Base-by-base conservation (phyloP, 1,139 yeast genomes). In the Hyphopichia burtonii region DNA sequence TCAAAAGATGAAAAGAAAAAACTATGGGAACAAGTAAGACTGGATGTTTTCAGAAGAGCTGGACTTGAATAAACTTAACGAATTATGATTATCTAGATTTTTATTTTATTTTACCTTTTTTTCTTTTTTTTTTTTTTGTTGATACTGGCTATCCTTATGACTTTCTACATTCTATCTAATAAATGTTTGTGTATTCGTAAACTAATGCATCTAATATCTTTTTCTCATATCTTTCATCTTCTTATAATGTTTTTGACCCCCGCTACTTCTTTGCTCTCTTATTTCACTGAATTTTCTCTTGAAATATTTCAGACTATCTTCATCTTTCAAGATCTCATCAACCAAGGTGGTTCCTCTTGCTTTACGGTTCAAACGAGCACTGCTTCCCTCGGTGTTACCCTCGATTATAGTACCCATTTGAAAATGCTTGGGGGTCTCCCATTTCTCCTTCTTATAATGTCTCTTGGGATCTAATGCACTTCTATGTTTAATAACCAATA, bases 381-480 rank as follows among this genome's bases (percentile, higher is more conserved):
- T 80, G 65, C 74, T 86, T 60, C 76, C 88, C 58, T 90, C 97
- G 1, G 88, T 76, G 49, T 84, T 81, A 37, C 91, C 94, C 54
- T 86, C 94, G 17, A 91, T 65, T 31, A 93, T 79, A 0, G 97
- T 90, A 11, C 99, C 99, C 58, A 87, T 78, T 49, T 91, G 94
- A 62, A 93, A 90, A 50, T 74, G 80, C 56, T 87, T 89, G 17
- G 96, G 96, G 5, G 79, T 73, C 42, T 76, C 76, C 85, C 95
- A 87, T 48, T 82, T 84, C 44, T 86, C 94, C 62, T 88, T 88
- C 65, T 87, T 89, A 66, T 93, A 93, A 65, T 90, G 96, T 55
- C 98, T 80, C 65, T 93, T 93, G 4, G 98, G 98, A 59, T 93
- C 99, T 49, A 93, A 74, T 16, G 93, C 96, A 48, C 86, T 83